Evolutionary conservation across 1,284 basidiomycete genomes (phyloP).

Genomic region (Leccinum fuscescens): DNA sequence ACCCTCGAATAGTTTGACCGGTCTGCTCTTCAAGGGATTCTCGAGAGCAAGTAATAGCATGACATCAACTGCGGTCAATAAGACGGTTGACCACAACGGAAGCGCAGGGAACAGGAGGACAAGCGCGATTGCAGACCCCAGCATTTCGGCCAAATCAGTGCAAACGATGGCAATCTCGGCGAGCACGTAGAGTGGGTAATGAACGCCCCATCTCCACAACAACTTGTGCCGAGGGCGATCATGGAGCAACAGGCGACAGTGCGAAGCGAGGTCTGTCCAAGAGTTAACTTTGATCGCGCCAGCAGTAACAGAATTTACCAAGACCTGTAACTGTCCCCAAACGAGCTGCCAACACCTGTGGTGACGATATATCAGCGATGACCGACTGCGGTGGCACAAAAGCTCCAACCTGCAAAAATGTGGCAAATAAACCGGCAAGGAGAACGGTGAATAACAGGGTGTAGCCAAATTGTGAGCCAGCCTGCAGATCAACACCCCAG

Average conservation of each 20-base stretch:
- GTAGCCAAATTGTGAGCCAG: conserved; percentile 67
- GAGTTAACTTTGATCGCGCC: neutral
- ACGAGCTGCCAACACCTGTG: conserved; percentile 45
- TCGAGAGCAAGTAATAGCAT: conserved; percentile 57
- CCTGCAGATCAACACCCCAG: conserved; percentile 58
- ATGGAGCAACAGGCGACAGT: conserved; percentile 58
- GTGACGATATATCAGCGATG: conserved; percentile 10
- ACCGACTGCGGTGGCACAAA: conserved; percentile 32
- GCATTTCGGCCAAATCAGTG: conserved; percentile 58
- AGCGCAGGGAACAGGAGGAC: conserved; percentile 69
- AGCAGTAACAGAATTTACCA: conserved; percentile 30
- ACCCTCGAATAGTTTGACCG: conserved; percentile 60
- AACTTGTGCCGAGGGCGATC: conserved; percentile 46
- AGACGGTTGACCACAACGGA: conserved; percentile 65
- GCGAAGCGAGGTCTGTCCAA: conserved; percentile 47
- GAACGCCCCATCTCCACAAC: conserved; percentile 49
- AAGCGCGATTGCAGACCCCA: conserved; percentile 76
- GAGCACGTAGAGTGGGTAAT: conserved; percentile 53
- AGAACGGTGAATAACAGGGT: conserved; percentile 73
- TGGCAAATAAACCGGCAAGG: conserved; percentile 65
- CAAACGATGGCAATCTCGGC: conserved; percentile 70
- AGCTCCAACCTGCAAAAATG: conserved; percentile 50
- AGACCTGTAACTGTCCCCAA: conserved; percentile 51
- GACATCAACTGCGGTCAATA: conserved; percentile 72
- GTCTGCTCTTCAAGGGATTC: conserved; percentile 43